Conservation (phyloP, 768 basidiomycete genomes). For the Phanerochaete sordida region DNA sequence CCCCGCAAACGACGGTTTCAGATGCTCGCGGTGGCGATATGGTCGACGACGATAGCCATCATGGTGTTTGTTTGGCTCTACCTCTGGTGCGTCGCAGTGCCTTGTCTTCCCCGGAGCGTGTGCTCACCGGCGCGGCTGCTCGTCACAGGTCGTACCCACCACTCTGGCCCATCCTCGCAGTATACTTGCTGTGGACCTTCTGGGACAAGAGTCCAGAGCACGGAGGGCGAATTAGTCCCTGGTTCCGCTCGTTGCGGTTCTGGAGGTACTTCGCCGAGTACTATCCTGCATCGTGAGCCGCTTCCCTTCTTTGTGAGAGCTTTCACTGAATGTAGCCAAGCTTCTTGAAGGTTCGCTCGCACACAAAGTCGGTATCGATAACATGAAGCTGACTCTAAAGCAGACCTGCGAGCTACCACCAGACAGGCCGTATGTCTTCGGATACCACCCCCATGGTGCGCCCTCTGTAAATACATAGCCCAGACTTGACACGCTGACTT, state of each 20-base stretch:
- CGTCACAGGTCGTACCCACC: slow-evolving; percentile 74
- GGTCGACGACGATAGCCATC: slow-evolving; percentile 80
- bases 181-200: slow-evolving; percentile 76
- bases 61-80: slow-evolving; percentile 65
- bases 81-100: slow-evolving; percentile 61
- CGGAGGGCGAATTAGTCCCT: slow-evolving; percentile 67
- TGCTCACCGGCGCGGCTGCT: not conserved
- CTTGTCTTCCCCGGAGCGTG: not conserved
- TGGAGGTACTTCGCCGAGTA: slow-evolving; percentile 94
- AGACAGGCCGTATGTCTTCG: slow-evolving; percentile 93
- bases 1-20: slow-evolving; percentile 85
- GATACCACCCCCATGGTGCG: slow-evolving; percentile 96
- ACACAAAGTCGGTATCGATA: no score
- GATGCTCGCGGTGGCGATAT: slow-evolving; percentile 83
- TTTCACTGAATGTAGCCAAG: slow-evolving; percentile 22
- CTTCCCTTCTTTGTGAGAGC: not conserved
- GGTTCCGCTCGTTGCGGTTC: slow-evolving; percentile 65
- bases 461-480: not conserved
- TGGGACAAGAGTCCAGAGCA: slow-evolving; percentile 77
- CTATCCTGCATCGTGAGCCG: slow-evolving; percentile 82
- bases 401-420: slow-evolving; percentile 90
- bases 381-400: no score
- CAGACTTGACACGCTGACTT: not conserved
- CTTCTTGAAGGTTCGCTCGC: slow-evolving; percentile 46
- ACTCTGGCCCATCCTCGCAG: slow-evolving; percentile 78